Percentiles rank a stretch among this genome's conserved stretches.
Conservation (phyloP, 805 yeast genomes). For the Metschnikowia koreensis region DNA sequence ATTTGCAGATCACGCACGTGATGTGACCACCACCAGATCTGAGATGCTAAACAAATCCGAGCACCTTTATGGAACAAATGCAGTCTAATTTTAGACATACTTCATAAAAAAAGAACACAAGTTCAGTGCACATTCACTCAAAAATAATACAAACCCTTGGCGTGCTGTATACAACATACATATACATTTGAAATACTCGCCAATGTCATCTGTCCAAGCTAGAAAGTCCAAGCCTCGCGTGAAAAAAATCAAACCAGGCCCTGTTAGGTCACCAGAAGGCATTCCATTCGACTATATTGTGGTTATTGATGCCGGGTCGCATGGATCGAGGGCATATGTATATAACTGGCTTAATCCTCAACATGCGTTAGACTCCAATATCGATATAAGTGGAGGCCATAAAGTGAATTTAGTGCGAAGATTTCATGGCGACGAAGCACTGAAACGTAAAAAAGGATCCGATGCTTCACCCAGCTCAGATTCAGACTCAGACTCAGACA, state of each 20-base stretch:
- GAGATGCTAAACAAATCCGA: background rate
- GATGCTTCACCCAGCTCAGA: conserved; percentile 7
- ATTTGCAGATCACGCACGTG: background rate
- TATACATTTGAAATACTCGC: background rate
- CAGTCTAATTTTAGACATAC: background rate
- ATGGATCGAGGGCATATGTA: conserved; percentile 60
- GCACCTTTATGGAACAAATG: background rate
- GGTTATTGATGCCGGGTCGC: conserved; percentile 64
- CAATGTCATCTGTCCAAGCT: background rate
- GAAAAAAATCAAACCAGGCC: conserved; percentile 3
- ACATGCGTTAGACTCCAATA: conserved; percentile 24
- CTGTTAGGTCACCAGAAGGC: conserved; percentile 32
- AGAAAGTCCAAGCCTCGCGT: background rate
- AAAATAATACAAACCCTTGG: background rate
- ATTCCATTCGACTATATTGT: conserved; percentile 60
- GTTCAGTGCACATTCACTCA: background rate
- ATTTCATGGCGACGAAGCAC: conserved; percentile 1
- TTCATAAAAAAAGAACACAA: no score
- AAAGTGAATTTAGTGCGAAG: conserved; percentile 7
- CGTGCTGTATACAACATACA: no score
- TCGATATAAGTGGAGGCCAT: conserved; percentile 14
- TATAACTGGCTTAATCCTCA: conserved; percentile 53
- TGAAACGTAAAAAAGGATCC: background rate
- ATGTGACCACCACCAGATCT: background rate
- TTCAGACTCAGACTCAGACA: conserved; percentile 11